Percentiles rank a stretch among this genome's conserved stretches.
Evolutionary conservation across 2,329 filamentous ascomycete species (phyloP).

Genomic region (Xylaria sp.): DNA sequence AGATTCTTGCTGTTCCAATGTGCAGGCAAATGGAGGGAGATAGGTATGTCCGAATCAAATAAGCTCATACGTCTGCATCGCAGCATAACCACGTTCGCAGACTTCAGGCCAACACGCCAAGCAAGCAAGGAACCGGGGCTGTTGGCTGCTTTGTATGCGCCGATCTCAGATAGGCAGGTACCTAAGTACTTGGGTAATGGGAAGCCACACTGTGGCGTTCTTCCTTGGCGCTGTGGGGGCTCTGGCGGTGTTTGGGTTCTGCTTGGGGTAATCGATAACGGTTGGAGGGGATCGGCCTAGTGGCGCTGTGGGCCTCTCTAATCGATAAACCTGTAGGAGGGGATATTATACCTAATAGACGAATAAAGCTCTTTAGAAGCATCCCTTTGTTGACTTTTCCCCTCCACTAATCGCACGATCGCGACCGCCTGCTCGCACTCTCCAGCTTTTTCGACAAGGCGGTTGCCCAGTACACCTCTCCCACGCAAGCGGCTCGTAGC

Average conservation of each 20-base stretch:
- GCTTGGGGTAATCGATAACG: neutral
- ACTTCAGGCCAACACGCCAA: slow-evolving; percentile 20
- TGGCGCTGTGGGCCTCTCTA: neutral
- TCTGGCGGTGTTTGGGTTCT: neutral
- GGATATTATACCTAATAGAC: slow-evolving; percentile 12
- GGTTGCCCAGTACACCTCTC: slow-evolving; percentile 16
- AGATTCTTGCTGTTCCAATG: neutral
- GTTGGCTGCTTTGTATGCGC: neutral
- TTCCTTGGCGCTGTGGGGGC: neutral
- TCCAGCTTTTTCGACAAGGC: slow-evolving; percentile 20
- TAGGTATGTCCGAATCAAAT: slow-evolving; percentile 14
- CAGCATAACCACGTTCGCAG: slow-evolving; percentile 5
- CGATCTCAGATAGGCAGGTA: neutral
- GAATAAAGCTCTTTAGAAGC: slow-evolving; percentile 14
- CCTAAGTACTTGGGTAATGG: neutral
- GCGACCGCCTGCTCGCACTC: slow-evolving; percentile 14
- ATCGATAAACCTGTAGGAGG: slow-evolving; percentile 26
- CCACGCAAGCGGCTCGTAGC: slow-evolving; percentile 9
- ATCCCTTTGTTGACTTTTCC: slow-evolving; percentile 30
- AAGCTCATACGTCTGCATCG: slow-evolving; percentile 24
- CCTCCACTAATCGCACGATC: slow-evolving; percentile 26
- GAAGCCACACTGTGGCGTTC: slow-evolving; percentile 21
- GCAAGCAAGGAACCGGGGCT: neutral
- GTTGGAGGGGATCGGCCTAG: neutral
- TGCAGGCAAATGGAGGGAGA: neutral